Base-by-base conservation (phyloP, 2,329 filamentous ascomycete genomes). In the Aureobasidium uvarum region DNA sequence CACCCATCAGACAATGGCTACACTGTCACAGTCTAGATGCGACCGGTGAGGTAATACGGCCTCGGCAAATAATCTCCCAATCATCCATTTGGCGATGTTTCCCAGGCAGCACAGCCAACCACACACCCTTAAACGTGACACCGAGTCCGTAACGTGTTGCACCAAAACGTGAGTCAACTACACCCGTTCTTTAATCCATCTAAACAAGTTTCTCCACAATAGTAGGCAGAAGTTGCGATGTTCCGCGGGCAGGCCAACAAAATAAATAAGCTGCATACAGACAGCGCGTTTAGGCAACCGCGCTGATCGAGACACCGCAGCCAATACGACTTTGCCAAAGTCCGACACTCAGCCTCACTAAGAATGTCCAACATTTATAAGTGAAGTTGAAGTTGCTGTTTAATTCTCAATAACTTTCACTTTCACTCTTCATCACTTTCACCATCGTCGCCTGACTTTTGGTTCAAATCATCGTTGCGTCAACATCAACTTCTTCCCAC, bases 281-380 rank as follows among this genome's bases (percentile, higher is more conserved):
- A 25, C n/a, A 59, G 52, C 52, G 52, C 39, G 38, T 20, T 25
- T 38, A 60, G 56, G 56, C 56, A 60, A 38, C 56, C 56, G 38
- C n/a, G 33, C 36, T 20, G 31, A 59, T 60, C 28, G 28, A 48
- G 56, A 60, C 56, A 60, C 56, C 56, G 56, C 56, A 55, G 33
- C 52, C 52, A 55, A 58, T 45, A 10, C 16, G 39, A 18, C 7
- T 45, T 45, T 33, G 54, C 39, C 54, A 58, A 58, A 31, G 10
- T 33, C 11, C 48, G 25, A 13, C 28, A 33, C 25, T 51, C 48
- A 38, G 51, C 51, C 51, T 54, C 51, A 20, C 51, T 18, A 38
- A 38, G 5, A 7, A 14, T 5, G 5, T 25, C 7, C 51, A 28
- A 41, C 6, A 58, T 16, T 33, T 58, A 58, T 58, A 58, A 45